These are phyloP conservation scores for Boletus reticuloceps DNA, from an alignment of 768 basidiomycete species.

Conservation along the genomic window DNA sequence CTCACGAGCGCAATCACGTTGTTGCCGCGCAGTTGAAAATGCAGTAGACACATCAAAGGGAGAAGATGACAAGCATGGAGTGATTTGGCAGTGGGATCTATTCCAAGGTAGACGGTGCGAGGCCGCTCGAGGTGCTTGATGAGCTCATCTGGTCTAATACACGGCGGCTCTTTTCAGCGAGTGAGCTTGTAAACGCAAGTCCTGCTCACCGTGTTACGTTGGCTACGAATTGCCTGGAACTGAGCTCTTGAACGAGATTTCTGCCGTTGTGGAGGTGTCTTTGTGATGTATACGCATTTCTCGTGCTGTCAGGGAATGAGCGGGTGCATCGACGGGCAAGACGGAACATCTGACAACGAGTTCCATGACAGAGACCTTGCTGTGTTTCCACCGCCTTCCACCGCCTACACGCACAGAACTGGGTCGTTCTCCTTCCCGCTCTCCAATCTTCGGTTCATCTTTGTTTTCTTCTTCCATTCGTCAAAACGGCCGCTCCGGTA, in stretches of 20 bases:
- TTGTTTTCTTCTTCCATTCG: too few relatives aligned
- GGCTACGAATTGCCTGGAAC: slow-evolving; percentile 32
- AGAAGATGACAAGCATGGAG: slow-evolving; percentile 94
- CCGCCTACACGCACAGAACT: too few relatives aligned
- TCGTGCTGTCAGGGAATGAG: not conserved
- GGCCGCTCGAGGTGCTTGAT: slow-evolving; percentile 31
- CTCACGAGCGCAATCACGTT: slow-evolving; percentile 79
- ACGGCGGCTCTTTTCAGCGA: slow-evolving; percentile 3
- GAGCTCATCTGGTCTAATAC: slow-evolving; percentile 42
- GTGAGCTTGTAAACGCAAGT: not conserved
- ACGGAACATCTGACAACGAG: slow-evolving; percentile 18
- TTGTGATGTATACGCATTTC: not conserved
- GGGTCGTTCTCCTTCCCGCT: too few relatives aligned
- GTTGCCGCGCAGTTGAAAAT: slow-evolving; percentile 88
- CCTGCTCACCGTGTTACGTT: slow-evolving; percentile 35
- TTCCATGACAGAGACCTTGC: too few relatives aligned
- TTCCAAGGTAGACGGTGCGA: slow-evolving; percentile 77
- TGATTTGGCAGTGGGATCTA: slow-evolving; percentile 89
- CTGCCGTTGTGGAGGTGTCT: slow-evolving; percentile 20
- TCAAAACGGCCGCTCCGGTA: too few relatives aligned
- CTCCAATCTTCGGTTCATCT: too few relatives aligned
- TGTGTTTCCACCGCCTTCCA: too few relatives aligned
- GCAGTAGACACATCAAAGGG: slow-evolving; percentile 81
- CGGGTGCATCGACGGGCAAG: slow-evolving; percentile 18
- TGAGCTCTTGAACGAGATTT: slow-evolving; percentile 34